Percentiles rank a stretch among this genome's conserved stretches.
phyloP scores from a whole-genome alignment of 2,329 filamentous ascomycete genomes.

The Microcera coccophila region DNA sequence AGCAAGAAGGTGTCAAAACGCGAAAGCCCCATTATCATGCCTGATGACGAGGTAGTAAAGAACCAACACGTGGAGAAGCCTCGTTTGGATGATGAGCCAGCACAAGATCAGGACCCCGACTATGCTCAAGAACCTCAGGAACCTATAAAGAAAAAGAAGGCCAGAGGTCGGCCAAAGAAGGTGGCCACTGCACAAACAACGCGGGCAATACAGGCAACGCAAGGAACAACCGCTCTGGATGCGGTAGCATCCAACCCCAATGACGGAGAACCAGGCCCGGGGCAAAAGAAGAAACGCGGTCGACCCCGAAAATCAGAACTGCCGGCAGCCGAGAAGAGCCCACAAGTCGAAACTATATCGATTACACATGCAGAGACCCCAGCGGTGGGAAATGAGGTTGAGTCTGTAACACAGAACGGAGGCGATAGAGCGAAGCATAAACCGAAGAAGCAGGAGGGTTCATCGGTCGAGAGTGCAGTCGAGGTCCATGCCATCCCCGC shows the following conservation, averaged over 20 bases:
- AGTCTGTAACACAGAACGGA: not conserved
- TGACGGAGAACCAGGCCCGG: conserved; percentile 9
- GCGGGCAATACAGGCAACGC: no score
- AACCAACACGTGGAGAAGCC: not conserved
- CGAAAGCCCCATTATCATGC: not conserved
- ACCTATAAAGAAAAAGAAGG: conserved; percentile 25
- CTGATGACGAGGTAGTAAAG: not conserved
- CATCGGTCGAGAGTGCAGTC: not conserved
- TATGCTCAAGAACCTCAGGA: conserved; percentile 13
- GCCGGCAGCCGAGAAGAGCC: conserved; percentile 7
- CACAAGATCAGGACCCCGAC: conserved; percentile 13
- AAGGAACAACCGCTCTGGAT: conserved; percentile 7
- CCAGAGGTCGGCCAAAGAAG: conserved; percentile 33
- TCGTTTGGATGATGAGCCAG: not conserved
- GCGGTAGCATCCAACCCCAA: conserved; percentile 1
- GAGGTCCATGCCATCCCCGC: not conserved
- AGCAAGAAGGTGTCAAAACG: not conserved
- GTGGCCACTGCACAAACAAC: conserved; percentile 8
- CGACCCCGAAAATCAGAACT: conserved; percentile 38
- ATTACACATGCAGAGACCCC: not conserved
- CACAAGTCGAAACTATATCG: not conserved
- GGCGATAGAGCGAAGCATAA: not conserved
- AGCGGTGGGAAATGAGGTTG: conserved; percentile 2
- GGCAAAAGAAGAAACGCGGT: conserved; percentile 38
- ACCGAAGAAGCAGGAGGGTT: conserved; percentile 1